Evolutionary conservation across 176 grass and related monocot genomes (phyloP), one percentile per base, ranked within the genome.

Genomic region (Saccharum spontaneum): DNA sequence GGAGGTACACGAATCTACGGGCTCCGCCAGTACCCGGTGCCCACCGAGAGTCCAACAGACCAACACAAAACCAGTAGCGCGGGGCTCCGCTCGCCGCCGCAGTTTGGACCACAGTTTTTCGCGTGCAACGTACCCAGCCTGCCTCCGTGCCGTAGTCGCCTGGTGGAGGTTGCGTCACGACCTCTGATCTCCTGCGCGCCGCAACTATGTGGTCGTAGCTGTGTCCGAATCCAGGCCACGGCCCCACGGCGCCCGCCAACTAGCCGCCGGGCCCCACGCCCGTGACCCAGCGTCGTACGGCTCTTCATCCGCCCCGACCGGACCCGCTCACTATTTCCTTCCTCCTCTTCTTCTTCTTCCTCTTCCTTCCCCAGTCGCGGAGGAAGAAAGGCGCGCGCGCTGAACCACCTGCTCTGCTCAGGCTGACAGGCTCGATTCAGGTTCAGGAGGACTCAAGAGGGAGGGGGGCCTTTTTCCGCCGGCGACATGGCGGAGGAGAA

Each of bases 401-500:
- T n/a, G n/a, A n/a, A n/a, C n/a, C n/a, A n/a, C n/a, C n/a, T n/a
- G n/a, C n/a, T n/a, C n/a, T n/a, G n/a, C n/a, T n/a, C n/a, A n/a
- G n/a, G n/a, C n/a, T n/a, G n/a, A n/a, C 54, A 18, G 54, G 57
- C 23, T 79, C 4, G 43, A 8, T 30, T 16, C 24, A 13, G 55
- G 22, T 60, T 13, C 5, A 10, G 17, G 14, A 34, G 36, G 14
- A 26, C 17, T n/a, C 20, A 18, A 1, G 7, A 61, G 22, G 3
- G 3, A 14, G 37, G 31, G n/a, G n/a, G n/a, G n/a, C n/a, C 5
- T 43, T 48, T 36, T 55, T 37, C 5, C 12, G 50, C n/a, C 71
- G 30, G 24, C 34, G 43, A 65, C 57, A 94, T 94, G 92, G 87
- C 82, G 69, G 93, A 83, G 73, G 71, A 86, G 83, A 82, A 82